Conservation (phyloP, 305 asterid species). For the Coffea humblotiana region DNA sequence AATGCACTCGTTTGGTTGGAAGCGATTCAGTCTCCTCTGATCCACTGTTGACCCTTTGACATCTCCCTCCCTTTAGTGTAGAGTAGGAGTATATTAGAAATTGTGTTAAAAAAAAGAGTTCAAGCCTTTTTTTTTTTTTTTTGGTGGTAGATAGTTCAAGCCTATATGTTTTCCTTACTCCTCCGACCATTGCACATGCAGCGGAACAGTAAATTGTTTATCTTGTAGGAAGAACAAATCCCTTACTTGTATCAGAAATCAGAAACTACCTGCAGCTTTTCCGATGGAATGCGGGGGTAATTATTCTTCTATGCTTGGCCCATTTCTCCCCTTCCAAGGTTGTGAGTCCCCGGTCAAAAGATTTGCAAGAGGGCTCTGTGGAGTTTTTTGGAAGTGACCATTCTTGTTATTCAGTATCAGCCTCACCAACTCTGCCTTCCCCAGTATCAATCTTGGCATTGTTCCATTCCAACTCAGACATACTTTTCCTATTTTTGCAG, state of each 20-base stretch:
- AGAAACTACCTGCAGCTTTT: conserved; percentile 26
- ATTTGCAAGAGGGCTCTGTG: conserved; percentile 26
- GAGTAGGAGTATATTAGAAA: no score
- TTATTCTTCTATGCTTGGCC: conserved; percentile 27
- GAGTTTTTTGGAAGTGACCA: conserved; percentile 26
- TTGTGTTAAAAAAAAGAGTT: no score
- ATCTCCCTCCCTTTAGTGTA: no score
- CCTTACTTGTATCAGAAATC: background rate
- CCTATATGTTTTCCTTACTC: background rate
- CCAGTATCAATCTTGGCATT: conserved; percentile 27
- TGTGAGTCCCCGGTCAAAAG: conserved; percentile 30
- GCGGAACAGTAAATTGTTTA: no score
- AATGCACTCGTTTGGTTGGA: no score
- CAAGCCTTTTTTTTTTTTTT: no score
- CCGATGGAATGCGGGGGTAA: conserved; percentile 37
- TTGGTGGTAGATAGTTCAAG: no score
- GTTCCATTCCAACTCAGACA: conserved; percentile 27
- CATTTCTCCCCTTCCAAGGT: conserved; percentile 32
- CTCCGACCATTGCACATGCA: no score
- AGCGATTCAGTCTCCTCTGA: no score
- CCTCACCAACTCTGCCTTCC: conserved; percentile 25
- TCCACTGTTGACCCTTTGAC: no score
- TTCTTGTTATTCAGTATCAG: conserved; percentile 20
- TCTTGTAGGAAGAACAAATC: no score
- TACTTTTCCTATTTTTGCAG: conserved; percentile 1